phyloP scores from a whole-genome alignment of 495 filamentous ascomycete species.

The Xylaria castorea region DNA sequence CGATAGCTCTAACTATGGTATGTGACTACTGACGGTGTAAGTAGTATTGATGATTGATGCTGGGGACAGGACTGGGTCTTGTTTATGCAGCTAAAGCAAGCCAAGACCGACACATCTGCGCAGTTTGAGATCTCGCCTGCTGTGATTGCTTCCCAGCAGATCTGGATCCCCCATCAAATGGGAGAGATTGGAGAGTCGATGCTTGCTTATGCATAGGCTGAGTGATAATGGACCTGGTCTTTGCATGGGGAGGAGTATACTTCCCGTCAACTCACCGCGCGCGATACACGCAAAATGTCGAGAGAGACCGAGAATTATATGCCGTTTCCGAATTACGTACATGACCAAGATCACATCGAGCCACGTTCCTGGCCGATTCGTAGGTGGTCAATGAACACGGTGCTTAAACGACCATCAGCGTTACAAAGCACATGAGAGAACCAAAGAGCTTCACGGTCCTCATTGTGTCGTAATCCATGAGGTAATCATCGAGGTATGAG shows the following conservation, averaged over 20 bases:
- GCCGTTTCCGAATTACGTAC: conserved; percentile 24
- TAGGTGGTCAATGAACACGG: conserved; percentile 21
- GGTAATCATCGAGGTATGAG: neutral
- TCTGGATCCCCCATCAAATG: conserved; percentile 16
- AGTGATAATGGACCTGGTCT: conserved; percentile 4
- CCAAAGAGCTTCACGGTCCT: neutral
- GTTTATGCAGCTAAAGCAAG: conserved; percentile 18
- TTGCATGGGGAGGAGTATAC: neutral
- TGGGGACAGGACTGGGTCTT: conserved; percentile 14
- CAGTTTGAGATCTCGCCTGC: conserved; percentile 12
- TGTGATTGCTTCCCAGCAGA: conserved; percentile 17
- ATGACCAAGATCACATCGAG: conserved; percentile 23
- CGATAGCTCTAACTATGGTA: neutral
- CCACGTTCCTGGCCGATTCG: conserved; percentile 26
- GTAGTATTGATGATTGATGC: neutral
- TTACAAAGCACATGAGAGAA: neutral
- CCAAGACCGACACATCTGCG: conserved; percentile 21
- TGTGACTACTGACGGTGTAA: conserved; percentile 1
- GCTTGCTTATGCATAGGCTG: conserved; percentile 22
- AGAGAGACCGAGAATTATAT: neutral
- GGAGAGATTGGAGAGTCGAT: conserved; percentile 9
- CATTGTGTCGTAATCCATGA: conserved; percentile 11
- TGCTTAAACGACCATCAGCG: neutral
- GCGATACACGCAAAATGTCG: neutral
- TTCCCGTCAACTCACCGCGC: conserved; percentile 10